Evolutionary conservation across 805 yeast genomes (phyloP).

Genomic region (Teunomyces gatunensis): DNA sequence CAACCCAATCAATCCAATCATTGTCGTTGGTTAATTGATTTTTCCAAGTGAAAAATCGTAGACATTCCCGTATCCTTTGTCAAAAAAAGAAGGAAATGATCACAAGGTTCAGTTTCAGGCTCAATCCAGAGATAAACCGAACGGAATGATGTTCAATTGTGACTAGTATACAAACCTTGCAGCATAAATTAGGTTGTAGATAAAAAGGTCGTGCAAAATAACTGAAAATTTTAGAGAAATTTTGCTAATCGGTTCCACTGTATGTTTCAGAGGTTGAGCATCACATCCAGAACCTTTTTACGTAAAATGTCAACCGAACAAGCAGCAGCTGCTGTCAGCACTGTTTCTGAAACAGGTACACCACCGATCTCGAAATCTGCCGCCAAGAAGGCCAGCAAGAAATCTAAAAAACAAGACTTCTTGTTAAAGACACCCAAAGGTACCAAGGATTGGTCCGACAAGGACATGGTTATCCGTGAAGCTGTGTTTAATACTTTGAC

Average conservation of each 20-base stretch:
- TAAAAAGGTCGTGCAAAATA: constrained; percentile 2
- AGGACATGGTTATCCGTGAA: constrained; percentile 93
- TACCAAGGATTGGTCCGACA: constrained; percentile 97
- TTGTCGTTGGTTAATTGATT: no score
- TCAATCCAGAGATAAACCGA: no score
- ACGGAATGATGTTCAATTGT: neutral
- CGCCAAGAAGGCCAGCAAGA: constrained; percentile 19
- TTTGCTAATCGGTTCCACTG: neutral
- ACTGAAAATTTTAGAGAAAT: neutral
- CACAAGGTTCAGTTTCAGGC: no score
- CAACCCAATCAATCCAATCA: no score
- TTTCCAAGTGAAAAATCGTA: no score
- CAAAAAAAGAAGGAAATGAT: no score
- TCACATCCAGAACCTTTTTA: constrained; percentile 2
- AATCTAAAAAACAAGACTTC: constrained; percentile 51
- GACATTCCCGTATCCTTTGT: no score
- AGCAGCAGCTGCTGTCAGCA: constrained; percentile 8
- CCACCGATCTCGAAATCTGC: constrained; percentile 16
- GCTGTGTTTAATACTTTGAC: constrained; percentile 77
- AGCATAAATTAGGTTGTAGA: neutral
- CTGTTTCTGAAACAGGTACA: constrained; percentile 9
- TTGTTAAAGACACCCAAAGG: constrained; percentile 95
- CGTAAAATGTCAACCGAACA: constrained; percentile 24
- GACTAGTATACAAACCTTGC: neutral
- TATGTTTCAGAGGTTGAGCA: constrained; percentile 16